Evolutionary conservation across 306 rosid species (phyloP).

Genomic region (Citrullus amarus): DNA sequence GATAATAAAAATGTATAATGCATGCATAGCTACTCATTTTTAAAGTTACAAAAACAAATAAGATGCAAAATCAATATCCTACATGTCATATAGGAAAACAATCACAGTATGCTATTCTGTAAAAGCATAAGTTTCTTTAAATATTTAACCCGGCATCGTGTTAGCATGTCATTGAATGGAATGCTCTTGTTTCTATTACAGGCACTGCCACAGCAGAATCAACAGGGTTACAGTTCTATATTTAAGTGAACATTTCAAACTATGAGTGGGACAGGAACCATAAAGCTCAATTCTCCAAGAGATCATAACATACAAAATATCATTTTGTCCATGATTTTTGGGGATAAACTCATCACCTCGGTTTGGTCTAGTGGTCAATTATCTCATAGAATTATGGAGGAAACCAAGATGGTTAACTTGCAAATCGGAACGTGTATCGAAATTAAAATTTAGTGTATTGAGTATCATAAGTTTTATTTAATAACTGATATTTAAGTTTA

Average conservation of each 20-base stretch:
- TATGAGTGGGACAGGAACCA: neutral
- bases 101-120: neutral
- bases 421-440: no score
- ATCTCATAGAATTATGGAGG: neutral
- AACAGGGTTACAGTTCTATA: neutral
- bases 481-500: no score
- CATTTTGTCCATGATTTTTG: neutral
- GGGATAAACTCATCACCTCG: neutral
- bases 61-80: neutral
- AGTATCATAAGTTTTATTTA: no score
- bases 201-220: neutral
- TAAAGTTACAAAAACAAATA: neutral
- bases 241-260: neutral
- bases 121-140: neutral
- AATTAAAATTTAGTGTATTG: no score
- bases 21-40: neutral
- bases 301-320: neutral
- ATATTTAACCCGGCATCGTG: neutral
- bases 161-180: neutral
- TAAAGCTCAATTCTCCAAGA: neutral
- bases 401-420: no score
- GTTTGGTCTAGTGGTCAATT: neutral
- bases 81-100: neutral
- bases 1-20: neutral
- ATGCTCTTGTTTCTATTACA: neutral